These are phyloP conservation scores for Acanthamoeba triangularis DNA, from an alignment of 208 protist genomes.

Conservation along the genomic window DNA sequence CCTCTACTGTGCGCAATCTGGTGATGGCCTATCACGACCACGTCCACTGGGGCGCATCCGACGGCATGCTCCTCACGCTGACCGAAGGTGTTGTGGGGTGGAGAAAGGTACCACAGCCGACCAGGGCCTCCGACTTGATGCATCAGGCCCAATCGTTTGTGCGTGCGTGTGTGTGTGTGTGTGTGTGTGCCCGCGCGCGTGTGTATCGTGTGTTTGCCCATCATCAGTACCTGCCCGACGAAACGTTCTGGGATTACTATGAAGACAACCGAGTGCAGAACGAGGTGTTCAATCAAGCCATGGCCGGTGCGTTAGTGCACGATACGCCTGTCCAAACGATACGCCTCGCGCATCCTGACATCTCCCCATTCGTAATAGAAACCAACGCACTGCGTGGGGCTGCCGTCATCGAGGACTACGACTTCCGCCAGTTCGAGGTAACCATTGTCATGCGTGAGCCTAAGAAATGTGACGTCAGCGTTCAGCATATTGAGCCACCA, in stretches of 20 bases:
- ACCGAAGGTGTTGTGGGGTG: not conserved
- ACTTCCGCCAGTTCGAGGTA: conserved; percentile 28
- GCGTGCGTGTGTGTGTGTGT: too few relatives aligned
- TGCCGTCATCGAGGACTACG: conserved; percentile 54
- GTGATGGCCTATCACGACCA: conserved; percentile 61
- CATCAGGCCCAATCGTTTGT: not conserved
- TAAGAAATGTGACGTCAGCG: too few relatives aligned
- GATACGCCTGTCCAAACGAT: not conserved
- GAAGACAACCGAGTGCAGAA: conserved; percentile 62
- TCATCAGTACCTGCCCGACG: conserved; percentile 37
- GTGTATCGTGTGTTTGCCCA: not conserved
- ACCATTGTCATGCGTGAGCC: not conserved
- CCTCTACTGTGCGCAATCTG: conserved; percentile 9
- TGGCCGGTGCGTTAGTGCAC: conserved; percentile 3
- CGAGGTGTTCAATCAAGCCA: conserved; percentile 53
- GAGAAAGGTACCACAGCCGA: not conserved
- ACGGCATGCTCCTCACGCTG: conserved; percentile 60
- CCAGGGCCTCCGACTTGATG: not conserved
- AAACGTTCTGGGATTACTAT: conserved; percentile 62
- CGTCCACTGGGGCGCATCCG: conserved; percentile 57
- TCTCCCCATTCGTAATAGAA: not conserved
- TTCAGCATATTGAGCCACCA: not conserved
- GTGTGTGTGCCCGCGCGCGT: not conserved
- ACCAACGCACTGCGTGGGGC: conserved; percentile 25
- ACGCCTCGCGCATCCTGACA: not conserved